These are phyloP conservation scores for Collybia mongolica DNA, from an alignment of 768 basidiomycete species.

Conservation along the genomic window DNA sequence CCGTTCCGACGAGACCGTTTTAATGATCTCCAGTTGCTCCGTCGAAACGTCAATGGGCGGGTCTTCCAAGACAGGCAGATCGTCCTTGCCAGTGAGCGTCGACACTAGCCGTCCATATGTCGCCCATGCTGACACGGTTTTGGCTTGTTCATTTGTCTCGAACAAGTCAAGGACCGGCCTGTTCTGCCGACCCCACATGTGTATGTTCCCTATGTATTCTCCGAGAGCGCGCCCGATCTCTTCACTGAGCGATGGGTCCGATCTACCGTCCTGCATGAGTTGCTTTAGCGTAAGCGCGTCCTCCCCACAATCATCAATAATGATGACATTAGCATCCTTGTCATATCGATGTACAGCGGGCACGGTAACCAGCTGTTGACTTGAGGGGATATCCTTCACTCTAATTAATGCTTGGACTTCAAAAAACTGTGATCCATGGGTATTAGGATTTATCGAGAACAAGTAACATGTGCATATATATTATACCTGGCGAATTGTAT, in stretches of 20 bases:
- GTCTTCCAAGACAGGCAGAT: conserved; percentile 30
- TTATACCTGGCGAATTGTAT: conserved; percentile 1
- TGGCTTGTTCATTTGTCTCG: conserved; percentile 32
- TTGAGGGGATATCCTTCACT: conserved; percentile 2
- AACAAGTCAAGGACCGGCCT: conserved; percentile 31
- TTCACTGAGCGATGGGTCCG: conserved; percentile 19
- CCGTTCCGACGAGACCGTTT: conserved; percentile 27
- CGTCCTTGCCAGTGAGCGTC: conserved; percentile 21
- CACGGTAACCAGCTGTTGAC: conserved; percentile 25
- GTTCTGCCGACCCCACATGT: conserved; percentile 40
- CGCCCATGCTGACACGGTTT: conserved; percentile 31
- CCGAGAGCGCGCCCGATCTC: conserved; percentile 56
- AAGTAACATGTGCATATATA: too few species aligned
- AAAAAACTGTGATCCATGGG: too few species aligned
- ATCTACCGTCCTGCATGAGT: conserved; percentile 31
- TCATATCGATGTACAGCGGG: conserved; percentile 42
- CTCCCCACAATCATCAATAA: conserved; percentile 50
- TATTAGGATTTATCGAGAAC: not conserved
- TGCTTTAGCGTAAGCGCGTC: conserved; percentile 35
- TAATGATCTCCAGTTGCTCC: conserved; percentile 29
- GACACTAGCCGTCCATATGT: conserved; percentile 45
- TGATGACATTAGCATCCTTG: conserved; percentile 34
- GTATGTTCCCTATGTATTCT: conserved; percentile 51
- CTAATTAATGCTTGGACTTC: conserved; percentile 7
- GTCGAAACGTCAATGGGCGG: conserved; percentile 34